Evolutionary conservation across 75 land plant genomes (phyloP).

Genomic region (Picea glauca): DNA sequence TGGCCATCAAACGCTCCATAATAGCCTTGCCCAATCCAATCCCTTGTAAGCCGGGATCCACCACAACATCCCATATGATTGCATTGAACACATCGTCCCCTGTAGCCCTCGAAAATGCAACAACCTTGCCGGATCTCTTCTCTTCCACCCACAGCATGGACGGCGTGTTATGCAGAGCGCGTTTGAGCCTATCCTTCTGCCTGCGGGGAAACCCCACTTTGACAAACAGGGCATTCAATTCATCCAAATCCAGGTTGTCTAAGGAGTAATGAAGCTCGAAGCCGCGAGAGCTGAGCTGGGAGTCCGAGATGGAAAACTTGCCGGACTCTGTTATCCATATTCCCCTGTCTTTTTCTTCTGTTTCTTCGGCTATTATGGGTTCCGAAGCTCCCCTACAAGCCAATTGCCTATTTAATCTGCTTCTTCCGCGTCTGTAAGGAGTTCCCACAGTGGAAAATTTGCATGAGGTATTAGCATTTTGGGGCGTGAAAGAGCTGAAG

Average conservation of each 20-base stretch:
- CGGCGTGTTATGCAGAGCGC: constrained; percentile 68
- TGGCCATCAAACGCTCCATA: constrained; percentile 77
- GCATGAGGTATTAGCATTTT: too few species aligned
- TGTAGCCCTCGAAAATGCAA: constrained; percentile 90
- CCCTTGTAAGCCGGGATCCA: constrained; percentile 85
- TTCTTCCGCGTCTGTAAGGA: too few species aligned
- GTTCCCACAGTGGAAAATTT: too few species aligned
- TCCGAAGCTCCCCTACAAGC: not conserved
- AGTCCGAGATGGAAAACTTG: constrained; percentile 56
- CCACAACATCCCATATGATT: constrained; percentile 96
- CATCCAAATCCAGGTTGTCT: constrained; percentile 62
- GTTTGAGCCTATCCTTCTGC: constrained; percentile 48
- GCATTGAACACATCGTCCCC: constrained; percentile 98
- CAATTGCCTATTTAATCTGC: not conserved
- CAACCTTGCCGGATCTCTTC: constrained; percentile 35
- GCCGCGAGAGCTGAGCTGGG: constrained; percentile 60
- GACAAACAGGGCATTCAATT: constrained; percentile 76
- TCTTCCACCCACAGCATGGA: constrained; percentile 63
- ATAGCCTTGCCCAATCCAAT: constrained; percentile 80
- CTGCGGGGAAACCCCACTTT: constrained; percentile 88
- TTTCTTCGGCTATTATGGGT: not conserved
- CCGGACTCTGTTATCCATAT: not conserved
- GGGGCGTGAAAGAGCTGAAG: too few species aligned
- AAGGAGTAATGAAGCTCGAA: constrained; percentile 46
- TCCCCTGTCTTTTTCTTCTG: not conserved